Base-by-base conservation (phyloP, 345 rosid genomes). In the Dipteronia dyeriana region DNA sequence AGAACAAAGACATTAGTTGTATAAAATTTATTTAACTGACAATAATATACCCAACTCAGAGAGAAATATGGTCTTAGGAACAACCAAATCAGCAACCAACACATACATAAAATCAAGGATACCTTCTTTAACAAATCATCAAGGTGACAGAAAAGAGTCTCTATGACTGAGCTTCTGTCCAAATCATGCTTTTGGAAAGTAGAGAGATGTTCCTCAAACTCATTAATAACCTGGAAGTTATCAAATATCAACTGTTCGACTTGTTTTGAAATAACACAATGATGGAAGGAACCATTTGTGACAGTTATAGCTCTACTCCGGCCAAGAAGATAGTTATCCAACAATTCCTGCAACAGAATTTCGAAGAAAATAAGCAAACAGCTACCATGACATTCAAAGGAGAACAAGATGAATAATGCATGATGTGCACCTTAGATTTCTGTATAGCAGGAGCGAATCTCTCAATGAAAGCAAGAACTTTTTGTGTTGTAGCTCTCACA, bases 281-380 rank as follows among this genome's bases (percentile, higher is more conserved):
- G 91, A 75, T 56, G 75, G 66, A 64, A 64, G 61, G 81, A 75
- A 75, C 71, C 75, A 43, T 71, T 81, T 76, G 84, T 69, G 59
- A 79, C 77, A 63, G 75, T 73, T 78, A 85, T 77, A 54, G 79
- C 79, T 76, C 85, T 91, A 47, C 84, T 75, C 62, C 66, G 71
- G 53, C 84, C 80, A 76, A 91, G 79, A 82, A 95, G 90, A 82
- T 82, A 81, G 76, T 63, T 76, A 84, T 96, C 98, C 87, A 96
- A 79, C 22, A 84, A 85, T 71, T 86, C 98, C 99, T 93, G 89
- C 51, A 53, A 74, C 71, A 79, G 63, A 81, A 49, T 49, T 63
- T 45, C 60, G 34, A 74, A 25, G 82, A 81, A 60, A 73, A 31
- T 69, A 66, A 65, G 82, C 70, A 79, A 76, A 59, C n/a, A 81